Conservation (phyloP, 371 early-diverging fungal species). For the Blastocladiella emersonii region DNA sequence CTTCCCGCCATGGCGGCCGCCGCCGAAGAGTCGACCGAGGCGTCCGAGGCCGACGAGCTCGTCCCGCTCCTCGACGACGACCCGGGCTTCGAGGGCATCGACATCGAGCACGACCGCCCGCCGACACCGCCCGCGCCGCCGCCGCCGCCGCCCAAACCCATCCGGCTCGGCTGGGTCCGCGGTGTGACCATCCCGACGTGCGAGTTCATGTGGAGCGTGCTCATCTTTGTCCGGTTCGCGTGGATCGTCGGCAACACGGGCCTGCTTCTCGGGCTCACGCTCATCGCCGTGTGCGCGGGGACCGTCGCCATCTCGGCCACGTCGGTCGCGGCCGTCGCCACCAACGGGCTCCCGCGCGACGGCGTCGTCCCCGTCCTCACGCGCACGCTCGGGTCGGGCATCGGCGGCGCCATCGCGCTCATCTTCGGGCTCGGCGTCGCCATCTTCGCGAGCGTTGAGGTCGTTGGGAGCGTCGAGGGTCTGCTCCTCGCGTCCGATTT, state of each 20-base stretch:
- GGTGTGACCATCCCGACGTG: conserved; percentile 7
- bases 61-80: too few relatives aligned
- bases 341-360: conserved; percentile 6
- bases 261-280: background rate
- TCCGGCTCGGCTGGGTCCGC: background rate
- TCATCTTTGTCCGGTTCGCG: conserved; percentile 9
- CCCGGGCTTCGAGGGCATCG: too few relatives aligned
- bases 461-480: conserved; percentile 8
- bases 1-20: too few relatives aligned
- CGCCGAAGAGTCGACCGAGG: too few relatives aligned
- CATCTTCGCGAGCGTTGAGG: conserved; percentile 6
- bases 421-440: conserved; percentile 5
- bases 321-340: conserved; percentile 8
- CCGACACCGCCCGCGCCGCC: too few relatives aligned
- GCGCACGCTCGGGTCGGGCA: conserved; percentile 5
- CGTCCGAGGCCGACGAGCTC: too few relatives aligned
- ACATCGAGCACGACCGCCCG: too few relatives aligned
- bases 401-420: conserved; percentile 4
- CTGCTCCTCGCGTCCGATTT: background rate
- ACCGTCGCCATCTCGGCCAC: conserved; percentile 5
- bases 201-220: conserved; percentile 10
- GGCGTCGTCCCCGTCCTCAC: conserved; percentile 4
- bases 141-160: too few relatives aligned
- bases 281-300: conserved; percentile 1
- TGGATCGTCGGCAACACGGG: conserved; percentile 5